Base-by-base conservation (phyloP, 768 basidiomycete species). In the Russula sp. region DNA sequence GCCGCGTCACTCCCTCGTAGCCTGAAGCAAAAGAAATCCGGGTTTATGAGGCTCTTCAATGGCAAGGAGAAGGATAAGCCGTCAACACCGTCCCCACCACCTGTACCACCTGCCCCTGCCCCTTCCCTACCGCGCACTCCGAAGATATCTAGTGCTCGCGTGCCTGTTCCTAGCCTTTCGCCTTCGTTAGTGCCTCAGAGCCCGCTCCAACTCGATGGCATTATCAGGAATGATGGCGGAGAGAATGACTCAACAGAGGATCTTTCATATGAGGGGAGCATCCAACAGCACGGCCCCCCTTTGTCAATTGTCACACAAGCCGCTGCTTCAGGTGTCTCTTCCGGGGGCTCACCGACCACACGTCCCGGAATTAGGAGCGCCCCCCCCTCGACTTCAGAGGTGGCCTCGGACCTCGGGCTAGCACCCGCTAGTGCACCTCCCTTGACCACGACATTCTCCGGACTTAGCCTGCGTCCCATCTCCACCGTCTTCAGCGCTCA, bases 1-100 rank as follows among this genome's bases (percentile, higher is more conserved):
- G 31, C 56, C 7, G 59, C 40, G 16, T 27, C 71, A 54, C 69
- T 76, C 32, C 76, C 75, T 10, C 87, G 83, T 68, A 66, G 74
- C 2, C 72, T 92, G 55, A 89, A 82, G 68, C 86, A 87, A 63
- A 91, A 88, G 77, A 91, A 87, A 72, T 91, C 89, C 66, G 90
- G 82, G 3, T 89, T 93, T 70, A 82, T 92, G 85, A 78, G 87
- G 55, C 74, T 93, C 11, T 91, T 92, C 71, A 84, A 86, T 68
- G 78, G 79, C 20, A 82, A 79, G 70, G 75, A 75, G 20, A 75
- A 75, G 55, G 74, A 76, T 27, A 79, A 79, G 55, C 71, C 69
- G 5, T 73, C 74, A 8, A 80, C 81, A 1, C 84, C 84, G 6
- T 84, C 88, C 18, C 79, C 89, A 9, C 86, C 86, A 13, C 72